Conservation (phyloP, 2,329 filamentous ascomycete species). For the Penicillium fuscoglaucum region DNA sequence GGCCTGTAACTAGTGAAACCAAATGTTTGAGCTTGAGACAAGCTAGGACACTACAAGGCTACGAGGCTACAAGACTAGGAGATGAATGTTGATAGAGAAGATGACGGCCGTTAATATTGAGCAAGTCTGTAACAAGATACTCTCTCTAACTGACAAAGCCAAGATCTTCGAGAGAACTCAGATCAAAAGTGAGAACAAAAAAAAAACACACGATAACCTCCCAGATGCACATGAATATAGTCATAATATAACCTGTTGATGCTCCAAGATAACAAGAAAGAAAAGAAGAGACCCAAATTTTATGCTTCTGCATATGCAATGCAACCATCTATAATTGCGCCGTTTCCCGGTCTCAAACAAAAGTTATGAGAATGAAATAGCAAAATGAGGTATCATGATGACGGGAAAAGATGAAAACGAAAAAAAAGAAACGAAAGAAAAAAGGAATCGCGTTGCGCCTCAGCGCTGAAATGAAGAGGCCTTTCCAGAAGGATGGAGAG, state of each 20-base stretch:
- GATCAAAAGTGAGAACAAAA: conserved; percentile 3
- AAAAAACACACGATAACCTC: conserved; percentile 30
- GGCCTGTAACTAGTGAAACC: background rate
- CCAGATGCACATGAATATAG: conserved; percentile 39
- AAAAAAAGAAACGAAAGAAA: conserved; percentile 9
- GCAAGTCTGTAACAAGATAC: conserved; percentile 9
- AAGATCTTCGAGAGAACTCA: background rate
- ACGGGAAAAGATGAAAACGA: conserved; percentile 11
- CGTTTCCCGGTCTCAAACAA: conserved; percentile 26
- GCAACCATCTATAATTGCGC: conserved; percentile 42
- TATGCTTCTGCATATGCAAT: conserved; percentile 35
- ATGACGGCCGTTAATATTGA: conserved; percentile 15
- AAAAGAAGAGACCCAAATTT: conserved; percentile 22
- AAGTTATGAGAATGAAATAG: conserved; percentile 16
- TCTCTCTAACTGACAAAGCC: conserved; percentile 18
- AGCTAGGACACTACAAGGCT: background rate
- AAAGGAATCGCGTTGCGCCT: background rate
- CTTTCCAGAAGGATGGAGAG: conserved; percentile 21
- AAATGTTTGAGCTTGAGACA: background rate
- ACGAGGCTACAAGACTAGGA: background rate
- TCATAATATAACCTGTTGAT: conserved; percentile 33
- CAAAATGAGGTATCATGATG: conserved; percentile 26
- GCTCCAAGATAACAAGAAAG: conserved; percentile 26
- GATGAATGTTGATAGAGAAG: background rate
- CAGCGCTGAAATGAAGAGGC: conserved; percentile 10